These are phyloP conservation scores for Paraurostyla sp. DNA, from an alignment of 73 alveolate species.

Conservation along the genomic window DNA sequence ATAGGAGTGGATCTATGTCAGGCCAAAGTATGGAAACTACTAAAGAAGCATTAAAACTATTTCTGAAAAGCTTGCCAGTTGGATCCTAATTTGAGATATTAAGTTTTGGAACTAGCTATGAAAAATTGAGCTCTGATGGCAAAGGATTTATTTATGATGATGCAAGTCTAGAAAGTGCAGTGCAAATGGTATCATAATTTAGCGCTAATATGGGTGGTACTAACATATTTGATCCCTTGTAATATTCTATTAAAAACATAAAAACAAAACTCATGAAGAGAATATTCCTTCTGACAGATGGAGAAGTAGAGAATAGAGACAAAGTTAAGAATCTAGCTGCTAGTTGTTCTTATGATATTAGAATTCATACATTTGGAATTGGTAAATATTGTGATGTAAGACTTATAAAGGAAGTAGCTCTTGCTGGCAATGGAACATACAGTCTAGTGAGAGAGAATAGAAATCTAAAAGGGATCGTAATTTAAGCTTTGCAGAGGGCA, in stretches of 20 bases:
- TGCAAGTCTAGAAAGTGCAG: background rate
- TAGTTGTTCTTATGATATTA: background rate
- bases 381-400: background rate
- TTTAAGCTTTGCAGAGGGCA: too few species aligned
- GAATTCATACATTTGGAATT: conserved; percentile 7
- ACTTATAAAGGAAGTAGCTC: background rate
- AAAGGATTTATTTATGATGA: background rate
- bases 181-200: background rate
- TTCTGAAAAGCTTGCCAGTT: conserved; percentile 66
- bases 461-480: too few species aligned
- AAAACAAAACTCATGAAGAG: background rate
- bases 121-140: too few species aligned
- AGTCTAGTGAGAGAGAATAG: too few species aligned
- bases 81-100: conserved; percentile 17
- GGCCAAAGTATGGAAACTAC: conserved; percentile 75
- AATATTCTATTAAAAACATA: background rate
- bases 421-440: too few species aligned
- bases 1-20: too few species aligned
- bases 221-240: conserved; percentile 17
- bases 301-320: background rate
- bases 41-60: conserved; percentile 71
- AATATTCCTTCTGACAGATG: too few species aligned
- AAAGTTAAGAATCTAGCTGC: background rate
- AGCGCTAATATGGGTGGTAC: conserved; percentile 70
- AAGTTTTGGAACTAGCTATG: conserved; percentile 47